These are phyloP conservation scores for Podosphaera fusca DNA, from an alignment of 2,329 filamentous ascomycete species.

Conservation along the genomic window DNA sequence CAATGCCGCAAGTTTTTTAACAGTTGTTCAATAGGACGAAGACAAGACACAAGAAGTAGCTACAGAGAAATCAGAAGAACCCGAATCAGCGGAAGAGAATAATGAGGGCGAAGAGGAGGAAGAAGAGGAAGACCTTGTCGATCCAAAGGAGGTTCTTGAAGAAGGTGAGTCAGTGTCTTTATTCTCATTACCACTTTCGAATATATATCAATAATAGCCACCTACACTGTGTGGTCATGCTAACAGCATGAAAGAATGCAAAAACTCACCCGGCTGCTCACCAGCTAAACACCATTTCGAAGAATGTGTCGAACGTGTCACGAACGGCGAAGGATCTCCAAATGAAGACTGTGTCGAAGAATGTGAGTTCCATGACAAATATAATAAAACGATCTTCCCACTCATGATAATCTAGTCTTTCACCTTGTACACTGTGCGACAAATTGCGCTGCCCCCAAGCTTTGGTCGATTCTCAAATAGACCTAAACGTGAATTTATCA, in stretches of 20 bases:
- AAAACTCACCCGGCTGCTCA: constrained; percentile 62
- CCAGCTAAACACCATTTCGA: constrained; percentile 94
- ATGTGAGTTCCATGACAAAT: constrained; percentile 40
- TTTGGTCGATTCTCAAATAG: constrained; percentile 86
- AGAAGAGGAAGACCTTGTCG: constrained; percentile 55
- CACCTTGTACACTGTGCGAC: constrained; percentile 92
- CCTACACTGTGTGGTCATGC: not conserved
- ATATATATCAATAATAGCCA: no score
- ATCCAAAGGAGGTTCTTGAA: constrained; percentile 71
- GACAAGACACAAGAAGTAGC: not conserved
- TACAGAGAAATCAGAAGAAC: constrained; percentile 18
- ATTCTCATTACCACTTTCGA: constrained; percentile 1
- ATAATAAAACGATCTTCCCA: not conserved
- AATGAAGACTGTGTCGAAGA: constrained; percentile 97
- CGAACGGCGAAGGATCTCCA: constrained; percentile 39
- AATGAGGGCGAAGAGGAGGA: constrained; percentile 35
- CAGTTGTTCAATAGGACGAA: not conserved
- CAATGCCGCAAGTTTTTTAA: no score
- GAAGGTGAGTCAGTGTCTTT: constrained; percentile 46
- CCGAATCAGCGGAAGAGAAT: constrained; percentile 25
- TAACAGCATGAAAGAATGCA: constrained; percentile 44
- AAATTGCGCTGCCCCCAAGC: constrained; percentile 83
- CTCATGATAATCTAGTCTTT: constrained; percentile 45
- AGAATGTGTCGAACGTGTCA: constrained; percentile 91
- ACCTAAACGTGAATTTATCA: constrained; percentile 6